Conservation (phyloP, 306 rosid genomes). For the Quercus gilva region DNA sequence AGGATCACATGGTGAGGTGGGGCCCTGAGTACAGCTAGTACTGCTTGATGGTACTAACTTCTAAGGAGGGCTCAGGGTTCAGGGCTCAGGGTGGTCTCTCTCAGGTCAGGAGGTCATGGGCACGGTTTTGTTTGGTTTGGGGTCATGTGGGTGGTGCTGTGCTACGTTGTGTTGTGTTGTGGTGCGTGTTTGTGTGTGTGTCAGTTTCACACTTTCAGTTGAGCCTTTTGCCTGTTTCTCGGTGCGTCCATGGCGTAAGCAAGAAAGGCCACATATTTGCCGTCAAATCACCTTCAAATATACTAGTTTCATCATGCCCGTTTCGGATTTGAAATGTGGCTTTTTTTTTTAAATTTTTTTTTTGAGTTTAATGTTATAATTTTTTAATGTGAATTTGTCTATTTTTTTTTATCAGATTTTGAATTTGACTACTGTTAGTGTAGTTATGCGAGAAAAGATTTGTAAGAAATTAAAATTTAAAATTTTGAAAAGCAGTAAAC, state of each 20-base stretch:
- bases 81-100: neutral
- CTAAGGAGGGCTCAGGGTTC: neutral
- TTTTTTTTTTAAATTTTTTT: too few species aligned
- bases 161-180: neutral
- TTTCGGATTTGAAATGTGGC: too few species aligned
- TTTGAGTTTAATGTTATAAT: too few species aligned
- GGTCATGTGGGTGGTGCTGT: neutral
- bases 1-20: constrained; percentile 10
- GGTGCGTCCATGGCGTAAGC: neutral
- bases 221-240: neutral
- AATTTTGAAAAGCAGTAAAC: too few species aligned
- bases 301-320: rapidly evolving
- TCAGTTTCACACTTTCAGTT: neutral
- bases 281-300: neutral
- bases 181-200: neutral
- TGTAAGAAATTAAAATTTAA: too few species aligned
- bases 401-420: too few species aligned
- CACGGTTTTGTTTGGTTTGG: too few species aligned
- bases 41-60: neutral
- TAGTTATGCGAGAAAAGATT: too few species aligned
- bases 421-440: too few species aligned
- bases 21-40: constrained; percentile 24
- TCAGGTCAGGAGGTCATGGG: too few species aligned
- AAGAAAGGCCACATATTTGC: neutral
- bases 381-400: too few species aligned